phyloP scores from a whole-genome alignment of 129 eudicot species.

The Rutidosis leptorrhynchoides region DNA sequence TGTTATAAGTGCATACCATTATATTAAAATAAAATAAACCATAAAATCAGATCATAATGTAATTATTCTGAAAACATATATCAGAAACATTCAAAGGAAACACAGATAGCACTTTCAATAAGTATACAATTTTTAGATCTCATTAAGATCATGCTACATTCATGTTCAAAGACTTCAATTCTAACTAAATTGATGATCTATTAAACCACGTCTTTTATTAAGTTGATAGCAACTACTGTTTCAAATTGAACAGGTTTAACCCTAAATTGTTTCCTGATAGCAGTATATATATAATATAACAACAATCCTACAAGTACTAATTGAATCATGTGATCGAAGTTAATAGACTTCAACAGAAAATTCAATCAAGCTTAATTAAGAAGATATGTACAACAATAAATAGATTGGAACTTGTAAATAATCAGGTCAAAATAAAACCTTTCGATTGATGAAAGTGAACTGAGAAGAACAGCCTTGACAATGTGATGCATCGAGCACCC shows the following conservation, averaged over 20 bases:
- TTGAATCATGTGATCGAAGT: neutral
- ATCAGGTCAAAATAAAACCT: slow-evolving; percentile 39
- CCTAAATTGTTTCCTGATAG: neutral
- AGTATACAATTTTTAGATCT: too few relatives aligned
- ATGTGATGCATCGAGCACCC: slow-evolving; percentile 89
- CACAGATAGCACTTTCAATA: too few relatives aligned
- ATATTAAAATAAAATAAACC: too few relatives aligned
- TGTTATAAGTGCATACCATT: too few relatives aligned
- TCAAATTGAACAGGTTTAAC: neutral
- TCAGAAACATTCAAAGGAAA: too few relatives aligned
- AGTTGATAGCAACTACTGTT: neutral
- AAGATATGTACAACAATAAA: neutral
- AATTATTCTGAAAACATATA: too few relatives aligned
- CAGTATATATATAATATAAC: neutral
- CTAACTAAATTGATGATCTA: neutral
- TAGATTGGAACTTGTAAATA: neutral
- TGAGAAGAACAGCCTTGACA: slow-evolving; percentile 92
- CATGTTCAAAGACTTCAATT: neutral
- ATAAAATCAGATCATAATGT: too few relatives aligned
- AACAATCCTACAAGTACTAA: neutral
- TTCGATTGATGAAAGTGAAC: slow-evolving; percentile 92
- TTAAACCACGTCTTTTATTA: neutral
- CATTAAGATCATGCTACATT: neutral
- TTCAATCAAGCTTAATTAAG: neutral
- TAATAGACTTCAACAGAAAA: neutral